phyloP scores from a whole-genome alignment of 495 filamentous ascomycete genomes.

The Evernia prunastri region DNA sequence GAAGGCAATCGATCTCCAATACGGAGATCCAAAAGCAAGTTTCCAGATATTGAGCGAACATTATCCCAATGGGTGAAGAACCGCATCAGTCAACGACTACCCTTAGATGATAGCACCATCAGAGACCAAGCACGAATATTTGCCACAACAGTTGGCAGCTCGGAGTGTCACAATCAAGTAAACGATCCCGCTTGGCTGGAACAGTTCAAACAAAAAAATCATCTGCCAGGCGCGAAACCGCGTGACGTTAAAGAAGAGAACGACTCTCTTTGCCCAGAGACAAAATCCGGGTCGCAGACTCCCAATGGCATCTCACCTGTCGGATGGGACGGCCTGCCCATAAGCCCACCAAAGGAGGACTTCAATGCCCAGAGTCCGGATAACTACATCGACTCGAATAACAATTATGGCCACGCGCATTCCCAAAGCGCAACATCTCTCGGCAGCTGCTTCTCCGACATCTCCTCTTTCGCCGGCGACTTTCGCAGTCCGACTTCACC shows the following conservation, averaged over 20 bases:
- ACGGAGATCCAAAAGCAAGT: conserved; percentile 83
- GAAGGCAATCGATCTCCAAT: conserved; percentile 83
- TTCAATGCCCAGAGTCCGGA: conserved; percentile 47
- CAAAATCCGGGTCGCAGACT: conserved; percentile 56
- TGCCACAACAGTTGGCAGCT: conserved; percentile 64
- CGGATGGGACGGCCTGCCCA: conserved; percentile 56
- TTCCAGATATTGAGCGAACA: conserved; percentile 93
- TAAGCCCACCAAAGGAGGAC: conserved; percentile 62
- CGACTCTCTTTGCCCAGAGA: conserved; percentile 35
- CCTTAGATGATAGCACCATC: conserved; percentile 76
- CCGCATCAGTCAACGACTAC: conserved; percentile 65
- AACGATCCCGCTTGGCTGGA: conserved; percentile 79
- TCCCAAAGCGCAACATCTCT: conserved; percentile 54
- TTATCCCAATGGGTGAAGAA: conserved; percentile 83
- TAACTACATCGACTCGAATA: conserved; percentile 42
- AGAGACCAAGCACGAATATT: conserved; percentile 84
- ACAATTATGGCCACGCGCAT: conserved; percentile 50
- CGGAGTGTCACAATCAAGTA: conserved; percentile 70
- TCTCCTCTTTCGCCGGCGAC: conserved; percentile 63
- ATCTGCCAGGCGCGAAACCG: conserved; percentile 57
- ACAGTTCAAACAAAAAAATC: conserved; percentile 94
- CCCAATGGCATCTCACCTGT: conserved; percentile 67
- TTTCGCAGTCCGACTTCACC: conserved; percentile 82
- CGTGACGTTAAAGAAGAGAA: conserved; percentile 36
- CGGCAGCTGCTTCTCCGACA: conserved; percentile 47